phyloP scores from a whole-genome alignment of 140 eudicot genomes.

The Oenanthe javanica region DNA sequence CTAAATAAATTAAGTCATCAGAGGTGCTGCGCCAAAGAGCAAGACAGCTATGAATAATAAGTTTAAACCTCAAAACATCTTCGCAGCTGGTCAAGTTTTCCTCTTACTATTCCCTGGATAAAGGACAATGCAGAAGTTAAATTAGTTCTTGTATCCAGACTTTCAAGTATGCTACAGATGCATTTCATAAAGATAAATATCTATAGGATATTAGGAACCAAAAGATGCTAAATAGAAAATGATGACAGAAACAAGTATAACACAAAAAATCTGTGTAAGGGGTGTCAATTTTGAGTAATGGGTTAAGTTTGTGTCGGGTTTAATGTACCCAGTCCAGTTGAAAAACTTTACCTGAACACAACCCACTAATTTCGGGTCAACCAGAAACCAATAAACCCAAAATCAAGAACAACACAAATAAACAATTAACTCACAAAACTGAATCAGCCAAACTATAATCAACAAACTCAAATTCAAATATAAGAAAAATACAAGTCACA shows the following conservation, averaged over 20 bases:
- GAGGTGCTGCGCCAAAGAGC: not conserved
- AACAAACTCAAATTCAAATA: no score
- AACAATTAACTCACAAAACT: no score
- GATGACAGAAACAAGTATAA: not conserved
- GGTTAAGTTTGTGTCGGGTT: no score
- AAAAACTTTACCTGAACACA: no score
- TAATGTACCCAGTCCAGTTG: no score
- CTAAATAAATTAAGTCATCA: not conserved
- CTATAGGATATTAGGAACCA: not conserved
- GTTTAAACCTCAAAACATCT: conserved; percentile 82
- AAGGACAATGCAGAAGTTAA: not conserved
- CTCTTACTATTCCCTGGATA: conserved; percentile 77
- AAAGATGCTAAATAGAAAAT: not conserved
- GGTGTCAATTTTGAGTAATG: no score
- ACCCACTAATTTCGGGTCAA: no score
- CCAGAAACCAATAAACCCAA: no score
- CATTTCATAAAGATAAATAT: not conserved
- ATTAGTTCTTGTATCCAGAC: not conserved
- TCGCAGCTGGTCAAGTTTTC: conserved; percentile 83
- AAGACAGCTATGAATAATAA: not conserved
- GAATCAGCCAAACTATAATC: no score
- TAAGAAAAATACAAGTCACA: no score
- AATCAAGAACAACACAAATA: no score
- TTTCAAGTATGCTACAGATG: not conserved
- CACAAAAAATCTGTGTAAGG: not conserved